These are phyloP conservation scores for Claviceps citrina DNA, from an alignment of 2,329 filamentous ascomycete genomes.

Conservation along the genomic window DNA sequence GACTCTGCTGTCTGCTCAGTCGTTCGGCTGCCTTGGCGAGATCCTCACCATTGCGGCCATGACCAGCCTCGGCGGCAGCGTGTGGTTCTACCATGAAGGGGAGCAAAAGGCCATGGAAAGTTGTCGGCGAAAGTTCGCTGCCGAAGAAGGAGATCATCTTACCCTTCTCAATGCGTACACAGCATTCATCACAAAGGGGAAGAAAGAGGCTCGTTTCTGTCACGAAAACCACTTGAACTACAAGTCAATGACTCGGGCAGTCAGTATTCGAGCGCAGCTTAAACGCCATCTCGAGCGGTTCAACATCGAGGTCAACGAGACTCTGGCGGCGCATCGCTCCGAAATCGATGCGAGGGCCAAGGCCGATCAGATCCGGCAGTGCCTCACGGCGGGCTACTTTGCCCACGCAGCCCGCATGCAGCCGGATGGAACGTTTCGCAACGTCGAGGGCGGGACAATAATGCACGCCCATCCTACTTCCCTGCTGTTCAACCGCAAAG, in stretches of 20 bases:
- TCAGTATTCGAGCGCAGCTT: constrained; percentile 75
- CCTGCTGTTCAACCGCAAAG: constrained; percentile 90
- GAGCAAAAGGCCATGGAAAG: constrained; percentile 63
- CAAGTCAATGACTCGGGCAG: constrained; percentile 65
- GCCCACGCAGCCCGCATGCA: constrained; percentile 90
- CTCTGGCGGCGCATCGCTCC: constrained; percentile 23
- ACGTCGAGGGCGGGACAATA: constrained; percentile 62
- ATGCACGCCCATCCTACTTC: constrained; percentile 84
- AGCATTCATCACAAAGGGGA: constrained; percentile 68
- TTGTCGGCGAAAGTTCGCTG: constrained; percentile 67
- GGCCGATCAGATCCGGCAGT: constrained; percentile 64
- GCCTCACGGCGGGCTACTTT: constrained; percentile 82
- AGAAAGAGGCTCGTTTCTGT: constrained; percentile 74
- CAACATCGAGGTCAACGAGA: constrained; percentile 54
- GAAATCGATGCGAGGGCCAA: constrained; percentile 21
- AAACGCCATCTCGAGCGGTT: constrained; percentile 79
- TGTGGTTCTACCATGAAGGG: constrained; percentile 70
- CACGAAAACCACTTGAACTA: constrained; percentile 77
- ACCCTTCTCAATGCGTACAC: constrained; percentile 90
- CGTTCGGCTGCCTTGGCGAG: constrained; percentile 68
- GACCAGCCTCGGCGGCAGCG: constrained; percentile 67
- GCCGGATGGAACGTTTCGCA: constrained; percentile 75
- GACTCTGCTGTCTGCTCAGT: constrained; percentile 58
- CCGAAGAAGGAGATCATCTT: constrained; percentile 84
- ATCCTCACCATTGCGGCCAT: constrained; percentile 88